Conservation (phyloP, 805 yeast species). For the Ogataea siamensis region DNA sequence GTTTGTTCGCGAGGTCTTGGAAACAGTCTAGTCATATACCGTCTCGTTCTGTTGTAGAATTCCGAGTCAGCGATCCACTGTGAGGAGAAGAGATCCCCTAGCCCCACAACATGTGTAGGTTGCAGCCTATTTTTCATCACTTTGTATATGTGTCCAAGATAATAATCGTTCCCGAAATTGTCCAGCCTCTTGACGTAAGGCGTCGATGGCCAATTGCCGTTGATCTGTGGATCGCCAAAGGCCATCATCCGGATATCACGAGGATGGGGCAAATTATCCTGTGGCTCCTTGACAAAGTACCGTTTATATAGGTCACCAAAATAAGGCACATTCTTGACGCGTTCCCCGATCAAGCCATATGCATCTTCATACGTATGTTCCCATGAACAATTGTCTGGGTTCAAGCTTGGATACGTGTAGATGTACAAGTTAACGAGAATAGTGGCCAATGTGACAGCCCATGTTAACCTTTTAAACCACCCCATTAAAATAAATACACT, state of each 20-base stretch:
- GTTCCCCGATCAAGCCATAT: conserved; percentile 16
- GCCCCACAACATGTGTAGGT: conserved; percentile 81
- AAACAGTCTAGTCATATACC: conserved; percentile 71
- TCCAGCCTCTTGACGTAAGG: conserved; percentile 74
- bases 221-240: conserved; percentile 96
- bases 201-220: conserved; percentile 77
- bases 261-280: conserved; percentile 10
- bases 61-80: conserved; percentile 94
- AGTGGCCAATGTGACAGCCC: conserved; percentile 39
- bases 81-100: conserved; percentile 91
- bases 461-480: conserved; percentile 14
- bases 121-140: conserved; percentile 59
- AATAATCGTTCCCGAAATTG: conserved; percentile 85
- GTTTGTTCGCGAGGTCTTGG: conserved; percentile 55
- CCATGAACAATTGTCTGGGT: conserved; percentile 63
- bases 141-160: conserved; percentile 76
- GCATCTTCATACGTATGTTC: conserved; percentile 24
- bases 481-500: too few species aligned
- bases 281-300: conserved; percentile 29
- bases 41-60: conserved; percentile 71
- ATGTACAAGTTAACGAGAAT: conserved; percentile 57
- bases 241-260: conserved; percentile 61
- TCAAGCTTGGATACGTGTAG: conserved; percentile 71
- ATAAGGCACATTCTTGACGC: conserved; percentile 30
- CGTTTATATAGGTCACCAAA: conserved; percentile 35